Percentiles rank a stretch among this genome's conserved stretches.
Conservation (phyloP, 352 stramenopile genomes). For the Globisporangium paddicum region DNA sequence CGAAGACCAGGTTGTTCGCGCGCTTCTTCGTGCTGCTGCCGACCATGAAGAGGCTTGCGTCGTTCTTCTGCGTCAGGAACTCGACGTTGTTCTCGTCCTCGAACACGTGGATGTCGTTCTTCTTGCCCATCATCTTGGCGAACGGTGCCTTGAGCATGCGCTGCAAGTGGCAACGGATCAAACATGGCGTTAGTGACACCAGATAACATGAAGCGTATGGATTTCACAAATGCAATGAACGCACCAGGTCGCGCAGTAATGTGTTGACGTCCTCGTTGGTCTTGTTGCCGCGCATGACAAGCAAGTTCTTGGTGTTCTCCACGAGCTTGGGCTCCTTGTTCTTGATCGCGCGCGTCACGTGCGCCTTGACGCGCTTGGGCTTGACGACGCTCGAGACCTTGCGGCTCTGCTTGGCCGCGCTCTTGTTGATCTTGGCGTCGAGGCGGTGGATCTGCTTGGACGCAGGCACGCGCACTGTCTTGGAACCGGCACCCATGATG, state of each 20-base stretch:
- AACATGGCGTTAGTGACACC: not conserved
- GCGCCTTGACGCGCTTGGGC: slow-evolving; percentile 77
- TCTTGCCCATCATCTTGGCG: slow-evolving; percentile 88
- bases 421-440: slow-evolving; percentile 65
- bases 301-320: slow-evolving; percentile 89
- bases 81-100: slow-evolving; percentile 92
- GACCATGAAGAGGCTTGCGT: slow-evolving; percentile 95
- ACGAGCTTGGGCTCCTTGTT: slow-evolving; percentile 89
- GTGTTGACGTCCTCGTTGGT: slow-evolving; percentile 81
- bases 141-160: slow-evolving; percentile 86
- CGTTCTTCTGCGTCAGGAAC: slow-evolving; percentile 97
- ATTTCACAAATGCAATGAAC: too few relatives aligned
- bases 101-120: slow-evolving; percentile 94
- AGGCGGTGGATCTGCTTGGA: slow-evolving; percentile 64
- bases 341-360: slow-evolving; percentile 81
- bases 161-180: slow-evolving; percentile 15
- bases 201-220: too few relatives aligned
- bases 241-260: slow-evolving; percentile 75
- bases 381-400: slow-evolving; percentile 68
- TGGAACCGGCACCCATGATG: slow-evolving; percentile 56
- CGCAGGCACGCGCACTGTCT: slow-evolving; percentile 63
- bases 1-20: slow-evolving; percentile 97
- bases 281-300: slow-evolving; percentile 89
- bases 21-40: slow-evolving; percentile 98
- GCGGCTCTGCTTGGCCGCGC: slow-evolving; percentile 58